Percentiles rank a stretch among this genome's conserved stretches.
phyloP scores from a whole-genome alignment of 2,329 filamentous ascomycete genomes.

The Epichloe brachyelytri region DNA sequence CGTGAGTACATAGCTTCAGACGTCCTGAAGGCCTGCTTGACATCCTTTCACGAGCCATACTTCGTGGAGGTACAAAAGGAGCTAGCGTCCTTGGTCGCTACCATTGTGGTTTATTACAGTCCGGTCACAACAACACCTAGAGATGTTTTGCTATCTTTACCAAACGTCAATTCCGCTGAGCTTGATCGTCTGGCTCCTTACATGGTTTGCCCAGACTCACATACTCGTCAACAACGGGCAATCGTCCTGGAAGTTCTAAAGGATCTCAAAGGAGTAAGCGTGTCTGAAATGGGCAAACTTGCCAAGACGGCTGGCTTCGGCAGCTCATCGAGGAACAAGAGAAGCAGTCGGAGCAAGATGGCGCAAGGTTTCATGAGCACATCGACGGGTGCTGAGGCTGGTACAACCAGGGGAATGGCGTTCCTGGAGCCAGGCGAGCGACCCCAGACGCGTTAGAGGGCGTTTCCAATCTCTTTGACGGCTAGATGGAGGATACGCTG shows the following conservation, averaged over 20 bases:
- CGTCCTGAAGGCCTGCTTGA: conserved; percentile 80
- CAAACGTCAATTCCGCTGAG: conserved; percentile 56
- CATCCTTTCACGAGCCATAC: conserved; percentile 84
- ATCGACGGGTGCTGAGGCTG: conserved; percentile 20
- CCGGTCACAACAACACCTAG: conserved; percentile 56
- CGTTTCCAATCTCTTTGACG: conserved; percentile 38
- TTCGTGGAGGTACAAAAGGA: conserved; percentile 96
- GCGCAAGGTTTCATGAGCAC: conserved; percentile 53
- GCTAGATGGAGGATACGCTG: conserved; percentile 8
- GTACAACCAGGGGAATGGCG: conserved; percentile 14
- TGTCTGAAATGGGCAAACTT: conserved; percentile 87
- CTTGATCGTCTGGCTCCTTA: conserved; percentile 52
- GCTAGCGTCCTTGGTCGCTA: conserved; percentile 73
- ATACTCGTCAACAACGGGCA: conserved; percentile 65
- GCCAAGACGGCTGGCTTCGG: conserved; percentile 34
- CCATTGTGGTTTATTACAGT: conserved; percentile 68
- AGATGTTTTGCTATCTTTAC: conserved; percentile 65
- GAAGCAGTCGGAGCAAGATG: conserved; percentile 33
- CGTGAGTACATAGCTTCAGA: conserved; percentile 83
- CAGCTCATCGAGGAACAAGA: conserved; percentile 14
- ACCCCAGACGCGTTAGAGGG: conserved; percentile 42
- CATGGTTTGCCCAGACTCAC: conserved; percentile 43
- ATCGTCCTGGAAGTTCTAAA: conserved; percentile 76
- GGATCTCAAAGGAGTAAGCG: conserved; percentile 77
- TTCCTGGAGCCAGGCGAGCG: conserved; percentile 17